phyloP scores from a whole-genome alignment of 805 yeast genomes.

The Torulaspora franciscae region DNA sequence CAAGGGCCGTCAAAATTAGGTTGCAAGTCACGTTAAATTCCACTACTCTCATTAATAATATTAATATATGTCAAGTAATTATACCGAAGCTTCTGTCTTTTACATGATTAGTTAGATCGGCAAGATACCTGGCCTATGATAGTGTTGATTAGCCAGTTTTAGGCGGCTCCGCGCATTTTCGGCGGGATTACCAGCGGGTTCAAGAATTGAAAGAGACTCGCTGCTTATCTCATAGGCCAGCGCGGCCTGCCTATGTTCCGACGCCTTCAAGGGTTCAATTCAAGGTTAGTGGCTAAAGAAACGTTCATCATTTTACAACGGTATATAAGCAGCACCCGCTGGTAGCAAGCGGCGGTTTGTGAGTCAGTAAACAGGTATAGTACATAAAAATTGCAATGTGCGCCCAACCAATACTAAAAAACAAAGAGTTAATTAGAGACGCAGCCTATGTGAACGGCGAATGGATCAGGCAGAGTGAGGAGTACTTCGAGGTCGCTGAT shows the following conservation, averaged over 20 bases:
- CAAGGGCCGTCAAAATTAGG: slow-evolving; percentile 2
- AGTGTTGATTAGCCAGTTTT: background rate
- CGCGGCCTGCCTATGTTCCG: background rate
- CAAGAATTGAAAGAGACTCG: background rate
- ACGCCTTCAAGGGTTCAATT: background rate
- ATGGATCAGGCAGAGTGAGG: slow-evolving; percentile 50
- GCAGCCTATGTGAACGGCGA: slow-evolving; percentile 67
- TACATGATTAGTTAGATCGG: background rate
- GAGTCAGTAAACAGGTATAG: background rate
- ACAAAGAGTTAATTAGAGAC: slow-evolving; percentile 50
- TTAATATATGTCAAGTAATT: background rate
- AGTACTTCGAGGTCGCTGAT: slow-evolving; percentile 60
- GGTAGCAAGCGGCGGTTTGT: background rate
- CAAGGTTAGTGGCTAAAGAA: background rate
- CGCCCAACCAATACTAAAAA: slow-evolving; percentile 36
- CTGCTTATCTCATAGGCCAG: background rate
- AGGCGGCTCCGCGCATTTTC: background rate
- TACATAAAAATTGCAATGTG: slow-evolving; percentile 8
- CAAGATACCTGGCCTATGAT: background rate
- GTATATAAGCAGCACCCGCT: background rate
- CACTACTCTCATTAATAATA: slow-evolving; percentile 1
- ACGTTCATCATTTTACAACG: background rate
- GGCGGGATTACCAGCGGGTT: background rate
- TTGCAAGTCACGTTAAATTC: background rate
- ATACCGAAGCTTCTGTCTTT: background rate